Evolutionary conservation across 2,329 filamentous ascomycete genomes (phyloP).

Genomic region (Davidsoniella neocaledoniae): DNA sequence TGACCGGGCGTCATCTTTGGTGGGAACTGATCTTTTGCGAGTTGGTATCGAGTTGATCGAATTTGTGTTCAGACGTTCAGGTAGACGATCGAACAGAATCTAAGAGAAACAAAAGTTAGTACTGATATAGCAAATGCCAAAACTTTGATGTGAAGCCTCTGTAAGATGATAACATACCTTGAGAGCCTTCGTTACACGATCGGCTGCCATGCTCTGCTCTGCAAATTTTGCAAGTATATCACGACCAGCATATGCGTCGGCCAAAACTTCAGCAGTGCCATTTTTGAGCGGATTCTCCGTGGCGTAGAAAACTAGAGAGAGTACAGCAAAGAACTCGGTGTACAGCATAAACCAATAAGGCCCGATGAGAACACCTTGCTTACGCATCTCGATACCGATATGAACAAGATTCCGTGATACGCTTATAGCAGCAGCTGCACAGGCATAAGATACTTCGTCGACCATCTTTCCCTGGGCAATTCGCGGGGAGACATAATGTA

Average conservation of each 20-base stretch:
- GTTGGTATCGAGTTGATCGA: background rate
- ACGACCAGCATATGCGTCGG: constrained; percentile 70
- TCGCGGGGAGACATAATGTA: constrained; percentile 63
- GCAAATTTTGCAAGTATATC: constrained; percentile 67
- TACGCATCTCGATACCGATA: constrained; percentile 62
- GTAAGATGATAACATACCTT: constrained; percentile 36
- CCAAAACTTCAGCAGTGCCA: constrained; percentile 62
- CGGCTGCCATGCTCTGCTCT: constrained; percentile 72
- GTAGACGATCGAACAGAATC: constrained; percentile 71
- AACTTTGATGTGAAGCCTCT: background rate
- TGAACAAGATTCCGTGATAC: constrained; percentile 61
- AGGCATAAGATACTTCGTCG: constrained; percentile 67
- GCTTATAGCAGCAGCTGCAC: constrained; percentile 43
- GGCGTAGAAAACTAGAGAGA: constrained; percentile 65
- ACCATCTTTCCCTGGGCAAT: constrained; percentile 37
- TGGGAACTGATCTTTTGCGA: constrained; percentile 5
- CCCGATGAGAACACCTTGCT: constrained; percentile 56
- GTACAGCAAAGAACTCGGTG: constrained; percentile 65
- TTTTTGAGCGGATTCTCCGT: constrained; percentile 63
- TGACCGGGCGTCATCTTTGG: background rate
- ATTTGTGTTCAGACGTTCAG: constrained; percentile 43
- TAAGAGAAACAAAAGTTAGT: constrained; percentile 20
- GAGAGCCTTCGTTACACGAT: constrained; percentile 64
- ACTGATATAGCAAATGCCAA: background rate
- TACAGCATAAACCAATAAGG: constrained; percentile 81